Conservation (phyloP, 2,329 filamentous ascomycete genomes). For the Arthrobotrys megalospora region DNA sequence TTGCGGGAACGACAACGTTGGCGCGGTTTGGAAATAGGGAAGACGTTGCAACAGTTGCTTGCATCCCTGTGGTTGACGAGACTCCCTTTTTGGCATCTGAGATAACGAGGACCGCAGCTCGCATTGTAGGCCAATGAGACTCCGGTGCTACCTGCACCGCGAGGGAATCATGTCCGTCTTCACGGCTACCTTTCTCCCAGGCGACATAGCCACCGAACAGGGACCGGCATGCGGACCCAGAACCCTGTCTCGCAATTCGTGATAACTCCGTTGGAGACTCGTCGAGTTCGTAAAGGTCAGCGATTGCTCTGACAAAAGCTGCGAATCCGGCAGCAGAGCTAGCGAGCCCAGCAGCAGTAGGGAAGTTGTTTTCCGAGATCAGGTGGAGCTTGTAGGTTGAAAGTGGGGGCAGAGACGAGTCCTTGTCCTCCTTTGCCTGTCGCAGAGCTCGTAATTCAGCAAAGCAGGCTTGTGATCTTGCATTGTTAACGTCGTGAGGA, state of each 20-base stretch:
- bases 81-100: conserved; percentile 97
- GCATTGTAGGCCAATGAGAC: conserved; percentile 95
- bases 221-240: conserved; percentile 92
- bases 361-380: conserved; percentile 98
- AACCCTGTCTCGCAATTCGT: conserved; percentile 91
- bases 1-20: conserved; percentile 80
- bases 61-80: conserved; percentile 93
- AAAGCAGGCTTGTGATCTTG: conserved; percentile 95
- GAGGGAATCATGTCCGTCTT: conserved; percentile 86
- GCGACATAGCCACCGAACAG: conserved; percentile 96
- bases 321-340: conserved; percentile 80
- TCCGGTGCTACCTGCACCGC: conserved; percentile 91
- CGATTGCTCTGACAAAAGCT: conserved; percentile 84
- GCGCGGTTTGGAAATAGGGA: conserved; percentile 86
- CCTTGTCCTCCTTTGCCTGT: conserved; percentile 78
- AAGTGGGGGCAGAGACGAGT: conserved; percentile 85
- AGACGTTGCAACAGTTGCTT: conserved; percentile 92
- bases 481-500: conserved; percentile 85
- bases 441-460: conserved; percentile 85
- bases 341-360: conserved; percentile 91
- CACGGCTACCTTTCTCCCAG: conserved; percentile 82
- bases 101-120: conserved; percentile 89
- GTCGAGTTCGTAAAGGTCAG: conserved; percentile 89
- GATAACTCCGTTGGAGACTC: conserved; percentile 86
- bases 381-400: conserved; percentile 83